These are phyloP conservation scores for Akanthomyces lecanii DNA, from an alignment of 2,329 filamentous ascomycete species.

Conservation along the genomic window DNA sequence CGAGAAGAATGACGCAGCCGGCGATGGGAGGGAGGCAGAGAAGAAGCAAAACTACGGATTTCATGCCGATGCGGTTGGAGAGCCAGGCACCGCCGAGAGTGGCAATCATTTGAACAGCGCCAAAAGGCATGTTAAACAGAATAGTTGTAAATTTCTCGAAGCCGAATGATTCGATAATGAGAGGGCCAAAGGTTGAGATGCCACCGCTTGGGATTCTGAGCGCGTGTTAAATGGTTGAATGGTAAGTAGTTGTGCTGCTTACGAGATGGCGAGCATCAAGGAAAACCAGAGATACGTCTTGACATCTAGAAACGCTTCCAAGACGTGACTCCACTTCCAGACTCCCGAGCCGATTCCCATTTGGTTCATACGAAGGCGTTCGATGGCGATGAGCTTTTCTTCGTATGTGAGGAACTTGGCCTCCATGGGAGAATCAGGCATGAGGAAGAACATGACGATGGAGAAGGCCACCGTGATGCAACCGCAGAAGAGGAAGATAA, in stretches of 20 bases:
- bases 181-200: conserved; percentile 52
- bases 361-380: conserved; percentile 48
- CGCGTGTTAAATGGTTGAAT: background rate
- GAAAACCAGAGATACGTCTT: conserved; percentile 37
- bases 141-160: conserved; percentile 51
- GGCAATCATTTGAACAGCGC: conserved; percentile 54
- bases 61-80: conserved; percentile 50
- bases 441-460: conserved; percentile 46
- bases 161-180: conserved; percentile 54
- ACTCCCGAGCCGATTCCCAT: conserved; percentile 32
- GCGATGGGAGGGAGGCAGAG: conserved; percentile 54
- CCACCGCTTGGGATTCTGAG: conserved; percentile 46
- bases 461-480: conserved; percentile 42
- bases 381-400: conserved; percentile 55
- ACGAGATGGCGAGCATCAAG: conserved; percentile 48
- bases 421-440: conserved; percentile 59
- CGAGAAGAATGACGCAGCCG: conserved; percentile 51
- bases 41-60: conserved; percentile 49
- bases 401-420: conserved; percentile 50
- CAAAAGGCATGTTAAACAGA: conserved; percentile 55
- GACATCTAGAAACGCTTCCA: conserved; percentile 31
- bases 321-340: conserved; percentile 36
- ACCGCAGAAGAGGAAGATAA: conserved; percentile 34
- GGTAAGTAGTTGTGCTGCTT: conserved; percentile 18
- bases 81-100: conserved; percentile 55